Evolutionary conservation across 2,329 filamentous ascomycete genomes (phyloP).

Genomic region (Exutisphaerella laricina): DNA sequence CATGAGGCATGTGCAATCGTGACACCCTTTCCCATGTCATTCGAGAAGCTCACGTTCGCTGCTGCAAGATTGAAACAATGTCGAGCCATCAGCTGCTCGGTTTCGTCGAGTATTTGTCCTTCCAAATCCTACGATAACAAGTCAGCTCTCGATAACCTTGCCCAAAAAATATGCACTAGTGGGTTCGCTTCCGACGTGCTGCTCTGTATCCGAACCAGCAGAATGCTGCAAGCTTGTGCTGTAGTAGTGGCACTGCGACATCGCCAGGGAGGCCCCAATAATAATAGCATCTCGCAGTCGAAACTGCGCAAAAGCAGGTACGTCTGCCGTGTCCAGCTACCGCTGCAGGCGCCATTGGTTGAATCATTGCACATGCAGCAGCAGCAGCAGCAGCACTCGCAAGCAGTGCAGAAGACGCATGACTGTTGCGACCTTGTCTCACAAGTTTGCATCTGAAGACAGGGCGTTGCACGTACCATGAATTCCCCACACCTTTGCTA

Average conservation of each 20-base stretch:
- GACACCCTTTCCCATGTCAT: neutral
- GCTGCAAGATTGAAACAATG: no score
- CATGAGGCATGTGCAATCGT: slow-evolving; percentile 6
- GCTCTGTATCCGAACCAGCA: neutral
- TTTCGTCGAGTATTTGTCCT: slow-evolving; percentile 98
- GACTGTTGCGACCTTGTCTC: neutral
- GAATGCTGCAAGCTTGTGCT: neutral
- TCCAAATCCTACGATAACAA: slow-evolving; percentile 78
- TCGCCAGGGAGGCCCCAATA: neutral
- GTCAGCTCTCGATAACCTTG: slow-evolving; percentile 3
- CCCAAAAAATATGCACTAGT: no score
- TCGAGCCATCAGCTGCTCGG: no score
- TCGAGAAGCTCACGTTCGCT: neutral
- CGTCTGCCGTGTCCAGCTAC: slow-evolving; percentile 3
- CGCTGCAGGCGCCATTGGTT: slow-evolving; percentile 3
- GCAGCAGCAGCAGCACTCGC: no score
- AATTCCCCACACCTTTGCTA: slow-evolving; percentile 85
- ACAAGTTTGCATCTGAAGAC: neutral
- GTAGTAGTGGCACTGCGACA: slow-evolving; percentile 1
- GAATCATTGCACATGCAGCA: neutral
- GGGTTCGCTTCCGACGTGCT: no score
- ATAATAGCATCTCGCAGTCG: neutral
- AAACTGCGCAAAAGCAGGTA: slow-evolving; percentile 10
- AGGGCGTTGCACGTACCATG: slow-evolving; percentile 63
- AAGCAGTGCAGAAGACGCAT: neutral